Conservation (phyloP, 768 basidiomycete species). For the Pleurotus pulmonarius region DNA sequence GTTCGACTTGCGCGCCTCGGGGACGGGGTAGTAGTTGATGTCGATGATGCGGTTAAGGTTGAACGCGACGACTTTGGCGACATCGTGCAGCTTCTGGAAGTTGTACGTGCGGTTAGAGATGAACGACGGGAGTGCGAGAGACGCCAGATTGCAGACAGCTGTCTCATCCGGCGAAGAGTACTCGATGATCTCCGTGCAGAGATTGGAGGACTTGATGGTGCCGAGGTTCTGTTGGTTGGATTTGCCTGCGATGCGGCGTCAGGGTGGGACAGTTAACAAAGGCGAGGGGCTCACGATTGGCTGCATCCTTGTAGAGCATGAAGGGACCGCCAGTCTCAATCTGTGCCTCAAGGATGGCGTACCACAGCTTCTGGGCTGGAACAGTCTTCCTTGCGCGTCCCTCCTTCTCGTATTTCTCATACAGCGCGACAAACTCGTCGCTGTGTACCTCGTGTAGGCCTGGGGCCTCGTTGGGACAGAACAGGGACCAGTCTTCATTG, state of each 20-base stretch:
- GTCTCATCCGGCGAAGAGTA: conserved; percentile 97
- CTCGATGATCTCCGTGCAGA: conserved; percentile 99
- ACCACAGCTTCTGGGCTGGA: conserved; percentile 98
- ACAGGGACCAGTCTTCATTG: conserved; percentile 89
- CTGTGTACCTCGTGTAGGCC: conserved; percentile 85
- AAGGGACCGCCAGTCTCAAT: conserved; percentile 99
- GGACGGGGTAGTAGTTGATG: conserved; percentile 92
- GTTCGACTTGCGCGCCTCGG: conserved; percentile 89
- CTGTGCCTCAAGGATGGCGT: conserved; percentile 93
- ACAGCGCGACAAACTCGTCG: conserved; percentile 84
- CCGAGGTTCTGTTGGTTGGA: conserved; percentile 99
- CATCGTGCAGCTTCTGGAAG: conserved; percentile 93
- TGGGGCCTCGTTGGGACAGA: conserved; percentile 97
- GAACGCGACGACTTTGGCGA: conserved; percentile 86
- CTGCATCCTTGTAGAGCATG: conserved; percentile 98
- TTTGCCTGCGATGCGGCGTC: conserved; percentile 55
- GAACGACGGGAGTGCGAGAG: conserved; percentile 91
- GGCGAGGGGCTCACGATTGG: conserved; percentile 62
- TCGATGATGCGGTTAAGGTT: conserved; percentile 96
- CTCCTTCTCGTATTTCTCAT: conserved; percentile 85
- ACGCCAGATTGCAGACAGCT: conserved; percentile 98
- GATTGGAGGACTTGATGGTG: conserved; percentile 98
- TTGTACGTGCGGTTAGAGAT: conserved; percentile 81
- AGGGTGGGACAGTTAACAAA: not conserved
- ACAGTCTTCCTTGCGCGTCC: conserved; percentile 81